These are phyloP conservation scores for Phialophora expanda DNA, from an alignment of 2,329 filamentous ascomycete genomes.

Conservation along the genomic window DNA sequence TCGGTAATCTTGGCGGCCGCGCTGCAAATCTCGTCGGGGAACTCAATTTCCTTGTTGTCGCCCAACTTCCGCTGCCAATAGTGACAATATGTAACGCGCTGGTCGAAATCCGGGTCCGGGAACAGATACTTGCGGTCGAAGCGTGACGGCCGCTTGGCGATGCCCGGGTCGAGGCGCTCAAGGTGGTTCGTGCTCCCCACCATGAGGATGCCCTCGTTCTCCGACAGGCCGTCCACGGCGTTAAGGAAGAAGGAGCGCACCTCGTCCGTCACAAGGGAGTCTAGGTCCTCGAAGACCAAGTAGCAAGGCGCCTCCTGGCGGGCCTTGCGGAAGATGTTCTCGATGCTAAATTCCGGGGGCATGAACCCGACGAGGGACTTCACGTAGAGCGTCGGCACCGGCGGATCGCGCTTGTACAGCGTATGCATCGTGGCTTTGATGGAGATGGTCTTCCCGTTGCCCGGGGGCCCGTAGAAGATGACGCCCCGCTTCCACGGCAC, in stretches of 20 bases:
- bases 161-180: conserved; percentile 47
- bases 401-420: conserved; percentile 44
- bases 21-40: conserved; percentile 48
- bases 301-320: conserved; percentile 48
- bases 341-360: conserved; percentile 36
- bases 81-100: conserved; percentile 51
- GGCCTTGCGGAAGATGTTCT: conserved; percentile 46
- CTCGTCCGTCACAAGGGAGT: conserved; percentile 46
- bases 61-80: conserved; percentile 49
- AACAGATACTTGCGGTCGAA: conserved; percentile 58
- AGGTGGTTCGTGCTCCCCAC: conserved; percentile 49
- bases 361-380: conserved; percentile 40
- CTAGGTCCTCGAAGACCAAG: conserved; percentile 51
- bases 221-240: conserved; percentile 50
- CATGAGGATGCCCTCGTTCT: conserved; percentile 52
- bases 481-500: conserved; percentile 56
- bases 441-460: conserved; percentile 53
- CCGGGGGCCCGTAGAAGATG: conserved; percentile 50
- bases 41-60: conserved; percentile 43
- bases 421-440: conserved; percentile 54
- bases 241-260: conserved; percentile 51
- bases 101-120: conserved; percentile 45
- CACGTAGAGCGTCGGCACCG: conserved; percentile 50
- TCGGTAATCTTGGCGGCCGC: conserved; percentile 51
- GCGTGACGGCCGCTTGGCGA: conserved; percentile 53